Base-by-base conservation (phyloP, 345 rosid species). In the Hibiscus trionum region DNA sequence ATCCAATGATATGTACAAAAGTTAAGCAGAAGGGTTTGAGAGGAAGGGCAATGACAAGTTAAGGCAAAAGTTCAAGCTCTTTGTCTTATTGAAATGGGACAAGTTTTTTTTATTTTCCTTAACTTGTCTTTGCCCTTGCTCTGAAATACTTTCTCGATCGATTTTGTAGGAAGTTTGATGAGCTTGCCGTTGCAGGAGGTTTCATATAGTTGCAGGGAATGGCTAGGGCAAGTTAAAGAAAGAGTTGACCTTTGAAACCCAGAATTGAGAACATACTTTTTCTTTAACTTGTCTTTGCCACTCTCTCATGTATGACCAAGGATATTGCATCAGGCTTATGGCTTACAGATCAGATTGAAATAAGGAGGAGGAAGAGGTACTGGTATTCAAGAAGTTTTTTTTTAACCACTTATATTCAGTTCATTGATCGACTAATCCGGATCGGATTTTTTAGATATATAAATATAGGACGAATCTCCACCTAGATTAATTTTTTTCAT, bases 61-160 rank as follows among this genome's bases (percentile, higher is more conserved):
- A 39, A 37, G 11, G 68, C 19, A 17, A 37, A 10, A 0, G 37
- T 37, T 37, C 8, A 44, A 44, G 14, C 12, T 44, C 47, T 44
- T 10, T 44, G 14, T 44, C 47, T 3, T 44, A 10, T 10, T 44
- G 39, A 11, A 11, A 58, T 10, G 11, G 46, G 47, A 10, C 66
- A 31, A 61, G 2, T 2, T 14, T 17, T 37, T 63, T 37, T 7
- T 42, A 7, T 1, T 42, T 42, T 3, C 29, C 19, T 37, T 63
- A 37, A 63, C 50, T 63, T 63, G 68, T 19, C 50, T 63, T 37
- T 37, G 68, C 68, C 65, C 49, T 63, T 58, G 19, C 16, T 37
- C 50, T 63, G 49, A 42, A 9, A 37, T 7, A n/a, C 49, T 62
- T 56, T 62, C 27, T 35, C 11, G 12, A 10, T 42, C 3, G 1